A percentile compares a stretch with the other conserved stretches of the same genome.
Conservation (phyloP, 2,329 filamentous ascomycete genomes). For the Corynespora cassiicola region DNA sequence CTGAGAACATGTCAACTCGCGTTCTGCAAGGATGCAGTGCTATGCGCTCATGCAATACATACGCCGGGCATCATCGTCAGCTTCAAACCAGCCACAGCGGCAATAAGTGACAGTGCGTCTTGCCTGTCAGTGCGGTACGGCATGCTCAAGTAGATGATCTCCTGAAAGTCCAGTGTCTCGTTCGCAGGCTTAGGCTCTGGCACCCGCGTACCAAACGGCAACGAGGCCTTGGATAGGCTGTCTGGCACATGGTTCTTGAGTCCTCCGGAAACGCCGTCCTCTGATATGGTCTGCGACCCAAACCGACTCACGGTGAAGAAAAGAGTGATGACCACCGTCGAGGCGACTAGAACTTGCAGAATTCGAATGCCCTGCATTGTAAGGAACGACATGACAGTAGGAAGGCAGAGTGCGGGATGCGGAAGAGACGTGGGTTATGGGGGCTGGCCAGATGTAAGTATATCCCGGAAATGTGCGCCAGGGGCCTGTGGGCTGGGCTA, state of each 20-base stretch:
- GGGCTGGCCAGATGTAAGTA: neutral
- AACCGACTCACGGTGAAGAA: constrained; percentile 18
- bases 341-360: constrained; percentile 16
- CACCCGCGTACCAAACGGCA: too few species aligned
- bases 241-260: neutral
- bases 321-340: constrained; percentile 14
- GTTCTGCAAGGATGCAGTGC: neutral
- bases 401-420: neutral
- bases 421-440: neutral
- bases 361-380: constrained; percentile 15
- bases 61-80: constrained; percentile 12
- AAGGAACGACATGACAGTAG: constrained; percentile 17
- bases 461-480: neutral
- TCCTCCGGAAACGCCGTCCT: neutral
- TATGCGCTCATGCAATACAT: neutral
- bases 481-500: too few species aligned
- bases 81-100: constrained; percentile 13
- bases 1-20: too few species aligned
- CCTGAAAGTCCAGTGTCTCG: constrained; percentile 14
- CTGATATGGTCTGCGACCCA: constrained; percentile 3
- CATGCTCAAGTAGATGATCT: constrained; percentile 13
- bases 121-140: constrained; percentile 12
- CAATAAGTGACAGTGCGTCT: constrained; percentile 12
- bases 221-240: neutral
- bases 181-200: constrained; percentile 7